phyloP scores from a whole-genome alignment of 805 yeast genomes.

The Jamesozyma spencerorum region DNA sequence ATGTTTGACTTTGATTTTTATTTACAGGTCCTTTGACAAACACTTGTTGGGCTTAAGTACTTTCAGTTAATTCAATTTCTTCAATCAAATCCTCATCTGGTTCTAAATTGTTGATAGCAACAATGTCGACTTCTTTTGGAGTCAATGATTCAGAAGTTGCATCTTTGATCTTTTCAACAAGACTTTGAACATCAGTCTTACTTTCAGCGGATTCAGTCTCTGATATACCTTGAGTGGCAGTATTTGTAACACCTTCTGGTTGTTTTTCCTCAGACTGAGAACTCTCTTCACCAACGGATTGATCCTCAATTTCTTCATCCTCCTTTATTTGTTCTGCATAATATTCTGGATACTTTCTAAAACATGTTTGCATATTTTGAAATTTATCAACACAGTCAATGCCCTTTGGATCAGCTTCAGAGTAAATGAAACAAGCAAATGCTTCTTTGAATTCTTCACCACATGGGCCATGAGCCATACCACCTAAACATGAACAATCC shows the following conservation, averaged over 20 bases:
- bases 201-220: too few species aligned
- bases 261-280: too few species aligned
- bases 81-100: constrained; percentile 4
- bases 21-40: neutral
- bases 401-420: constrained; percentile 94
- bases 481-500: constrained; percentile 99
- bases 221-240: too few species aligned
- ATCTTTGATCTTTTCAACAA: too few species aligned
- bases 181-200: too few species aligned
- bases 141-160: too few species aligned
- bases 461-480: constrained; percentile 99
- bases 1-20: neutral
- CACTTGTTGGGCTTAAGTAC: constrained; percentile 1
- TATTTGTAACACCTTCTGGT: neutral
- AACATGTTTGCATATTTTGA: constrained; percentile 88
- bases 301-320: constrained; percentile 12
- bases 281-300: neutral
- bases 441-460: constrained; percentile 95
- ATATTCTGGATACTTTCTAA: constrained; percentile 85
- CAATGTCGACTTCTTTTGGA: too few species aligned
- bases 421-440: constrained; percentile 88
- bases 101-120: too few species aligned
- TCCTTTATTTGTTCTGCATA: constrained; percentile 65
- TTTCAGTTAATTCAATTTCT: constrained; percentile 10
- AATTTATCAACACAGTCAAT: constrained; percentile 91